Evolutionary conservation across 768 basidiomycete species (phyloP).

Genomic region (Goffeauzyma gilvescens): DNA sequence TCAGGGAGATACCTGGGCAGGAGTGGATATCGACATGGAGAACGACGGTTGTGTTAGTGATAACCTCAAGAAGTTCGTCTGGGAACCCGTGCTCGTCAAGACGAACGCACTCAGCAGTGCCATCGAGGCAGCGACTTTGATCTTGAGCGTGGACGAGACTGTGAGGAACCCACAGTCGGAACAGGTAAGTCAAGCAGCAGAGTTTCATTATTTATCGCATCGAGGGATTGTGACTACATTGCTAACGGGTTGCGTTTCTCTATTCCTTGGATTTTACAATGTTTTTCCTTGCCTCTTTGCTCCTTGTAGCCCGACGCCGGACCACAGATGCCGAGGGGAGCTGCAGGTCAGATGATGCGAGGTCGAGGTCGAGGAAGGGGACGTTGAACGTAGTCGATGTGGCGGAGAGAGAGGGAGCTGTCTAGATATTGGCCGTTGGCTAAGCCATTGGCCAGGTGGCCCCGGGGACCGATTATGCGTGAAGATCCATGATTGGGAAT

Average conservation of each 20-base stretch:
- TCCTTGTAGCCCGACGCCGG: slow-evolving; percentile 49
- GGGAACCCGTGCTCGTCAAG: slow-evolving; percentile 94
- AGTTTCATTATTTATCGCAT: neutral
- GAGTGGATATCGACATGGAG: slow-evolving; percentile 75
- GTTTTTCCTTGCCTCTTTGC: slow-evolving; percentile 9
- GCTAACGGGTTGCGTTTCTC: neutral
- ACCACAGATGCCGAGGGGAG: slow-evolving; percentile 80
- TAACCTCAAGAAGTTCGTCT: slow-evolving; percentile 95
- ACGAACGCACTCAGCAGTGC: slow-evolving; percentile 88
- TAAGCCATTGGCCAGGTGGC: too few relatives aligned
- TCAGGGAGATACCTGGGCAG: slow-evolving; percentile 68
- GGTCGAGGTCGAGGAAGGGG: slow-evolving; percentile 60
- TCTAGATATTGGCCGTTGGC: too few relatives aligned
- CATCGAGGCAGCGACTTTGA: slow-evolving; percentile 84
- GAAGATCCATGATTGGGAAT: too few relatives aligned
- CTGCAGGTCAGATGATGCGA: slow-evolving; percentile 64
- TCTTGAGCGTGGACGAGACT: slow-evolving; percentile 92
- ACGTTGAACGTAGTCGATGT: slow-evolving; percentile 14
- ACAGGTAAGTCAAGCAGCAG: slow-evolving; percentile 41
- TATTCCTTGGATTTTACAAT: neutral
- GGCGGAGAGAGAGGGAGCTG: neutral
- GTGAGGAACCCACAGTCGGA: slow-evolving; percentile 89
- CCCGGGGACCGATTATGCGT: too few relatives aligned
- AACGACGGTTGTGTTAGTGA: slow-evolving; percentile 85
- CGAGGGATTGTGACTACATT: neutral